Base-by-base conservation (phyloP, 345 rosid species). In the Abelmoschus esculentus region DNA sequence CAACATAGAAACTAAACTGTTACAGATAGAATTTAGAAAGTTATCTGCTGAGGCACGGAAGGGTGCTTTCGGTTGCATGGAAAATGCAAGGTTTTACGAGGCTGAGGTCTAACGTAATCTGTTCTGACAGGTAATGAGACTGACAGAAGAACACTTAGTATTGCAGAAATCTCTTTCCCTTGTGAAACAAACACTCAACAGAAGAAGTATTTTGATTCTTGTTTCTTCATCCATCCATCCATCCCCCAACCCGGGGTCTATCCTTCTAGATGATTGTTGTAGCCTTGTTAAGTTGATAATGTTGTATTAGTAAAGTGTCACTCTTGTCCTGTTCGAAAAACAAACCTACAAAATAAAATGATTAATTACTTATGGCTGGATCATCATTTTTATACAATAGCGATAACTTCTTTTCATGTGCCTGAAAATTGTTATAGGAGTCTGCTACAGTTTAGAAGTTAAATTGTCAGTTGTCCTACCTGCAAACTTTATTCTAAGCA, bases 1-100 rank as follows among this genome's bases (percentile, higher is more conserved):
- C 61, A 55, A 38, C 28, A 18, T 3, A 66, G 55, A 54, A 52
- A 55, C 34, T 4, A 55, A 55, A 8, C 12, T 4, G 29, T 10
- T 34, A 17, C 5, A 46, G 49, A 69, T 22, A 34, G 3, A 15
- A 46, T 46, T 46, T 46, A 46, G 14, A 46, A 19, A 38, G 47
- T 56, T 47, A 91, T 97, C 97, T 90, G 97, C 66, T 85, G 89
- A 52, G 99, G 93, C 74, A 61, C 75, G 53, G 89, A 80, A 55
- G 90, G 65, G 44, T 78, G 73, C 71, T 67, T 84, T 56, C 76
- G 72, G 46, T 72, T 69, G 96, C 88, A 84, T 71, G 96, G 85
- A 17, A 89, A 87, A 40, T 88, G 80, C 62, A 95, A 83, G 46
- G 86, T 81, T 72, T 87, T 70, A 19, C 99, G 96, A 76, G 96